Evolutionary conservation across 495 filamentous ascomycete genomes (phyloP).

Genomic region (Tetracladium marchalianum): DNA sequence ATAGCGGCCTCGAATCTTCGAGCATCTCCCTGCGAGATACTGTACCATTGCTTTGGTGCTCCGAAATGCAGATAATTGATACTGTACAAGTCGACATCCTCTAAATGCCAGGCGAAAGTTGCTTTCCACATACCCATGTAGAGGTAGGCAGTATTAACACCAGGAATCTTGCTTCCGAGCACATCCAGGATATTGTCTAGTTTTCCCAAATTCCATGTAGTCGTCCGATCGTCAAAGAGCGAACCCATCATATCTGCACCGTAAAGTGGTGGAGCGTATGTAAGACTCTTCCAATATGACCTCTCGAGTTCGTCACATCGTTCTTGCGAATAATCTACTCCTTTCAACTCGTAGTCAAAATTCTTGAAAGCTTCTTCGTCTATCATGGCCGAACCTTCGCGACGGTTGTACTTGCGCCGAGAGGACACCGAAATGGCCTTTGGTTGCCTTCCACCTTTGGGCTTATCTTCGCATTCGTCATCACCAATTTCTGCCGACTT

Average conservation of each 20-base stretch:
- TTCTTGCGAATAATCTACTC: constrained; percentile 83
- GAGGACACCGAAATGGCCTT: constrained; percentile 47
- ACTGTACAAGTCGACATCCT: constrained; percentile 97
- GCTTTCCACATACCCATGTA: constrained; percentile 99
- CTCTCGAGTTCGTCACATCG: constrained; percentile 89
- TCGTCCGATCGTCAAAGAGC: constrained; percentile 82
- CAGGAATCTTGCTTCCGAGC: constrained; percentile 86
- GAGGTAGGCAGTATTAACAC: constrained; percentile 97
- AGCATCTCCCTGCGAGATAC: constrained; percentile 95
- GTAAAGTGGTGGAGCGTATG: constrained; percentile 88
- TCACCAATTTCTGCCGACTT: constrained; percentile 38
- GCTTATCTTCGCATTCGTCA: constrained; percentile 4
- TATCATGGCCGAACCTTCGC: constrained; percentile 59
- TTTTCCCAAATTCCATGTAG: constrained; percentile 88
- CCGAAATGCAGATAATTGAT: constrained; percentile 99
- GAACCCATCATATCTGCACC: constrained; percentile 95
- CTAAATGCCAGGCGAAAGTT: constrained; percentile 97
- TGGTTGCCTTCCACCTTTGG: constrained; percentile 23
- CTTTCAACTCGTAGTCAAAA: constrained; percentile 79
- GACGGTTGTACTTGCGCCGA: constrained; percentile 70
- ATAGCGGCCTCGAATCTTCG: constrained; percentile 88
- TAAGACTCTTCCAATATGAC: constrained; percentile 91
- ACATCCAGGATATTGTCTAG: constrained; percentile 90
- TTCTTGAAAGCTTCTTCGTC: constrained; percentile 80
- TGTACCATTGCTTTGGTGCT: constrained; percentile 98